These are phyloP conservation scores for Paecilomyces fulvus DNA, from an alignment of 2,329 filamentous ascomycete species.

Conservation along the genomic window DNA sequence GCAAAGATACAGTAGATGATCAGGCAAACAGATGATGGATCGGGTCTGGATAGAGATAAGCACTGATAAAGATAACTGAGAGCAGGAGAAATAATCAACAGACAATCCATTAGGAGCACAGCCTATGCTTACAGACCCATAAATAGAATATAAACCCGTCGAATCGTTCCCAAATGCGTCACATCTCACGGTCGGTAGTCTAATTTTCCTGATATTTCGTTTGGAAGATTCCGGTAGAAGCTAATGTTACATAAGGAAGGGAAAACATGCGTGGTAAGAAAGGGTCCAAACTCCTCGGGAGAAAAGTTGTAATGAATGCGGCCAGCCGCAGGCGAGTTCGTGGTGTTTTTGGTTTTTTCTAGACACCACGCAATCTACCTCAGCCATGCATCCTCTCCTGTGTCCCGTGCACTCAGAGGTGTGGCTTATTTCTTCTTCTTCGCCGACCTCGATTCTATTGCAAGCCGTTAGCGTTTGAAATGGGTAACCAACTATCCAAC, in stretches of 20 bases:
- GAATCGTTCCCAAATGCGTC: no score
- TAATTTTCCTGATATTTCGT: not conserved
- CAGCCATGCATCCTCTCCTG: not conserved
- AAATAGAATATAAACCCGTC: not conserved
- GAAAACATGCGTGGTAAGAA: not conserved
- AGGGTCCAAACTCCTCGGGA: not conserved
- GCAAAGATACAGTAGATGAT: no score
- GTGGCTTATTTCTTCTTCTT: slow-evolving; percentile 20
- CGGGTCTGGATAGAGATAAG: no score
- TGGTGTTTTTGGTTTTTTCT: not conserved
- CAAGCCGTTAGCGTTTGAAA: not conserved
- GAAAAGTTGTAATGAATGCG: not conserved
- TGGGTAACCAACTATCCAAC: not conserved
- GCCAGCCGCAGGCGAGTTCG: not conserved
- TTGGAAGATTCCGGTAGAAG: not conserved
- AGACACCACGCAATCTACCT: not conserved
- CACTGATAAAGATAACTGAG: no score
- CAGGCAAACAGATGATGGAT: no score
- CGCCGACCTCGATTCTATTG: slow-evolving; percentile 16
- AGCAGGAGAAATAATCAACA: no score
- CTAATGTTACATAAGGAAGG: not conserved
- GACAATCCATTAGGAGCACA: no score
- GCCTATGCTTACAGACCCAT: no score
- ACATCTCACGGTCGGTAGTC: no score
- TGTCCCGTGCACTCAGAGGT: not conserved